A percentile compares a stretch with the other conserved stretches of the same genome.
Conservation (phyloP, 1,284 basidiomycete genomes). For the Inonotus hispidus region DNA sequence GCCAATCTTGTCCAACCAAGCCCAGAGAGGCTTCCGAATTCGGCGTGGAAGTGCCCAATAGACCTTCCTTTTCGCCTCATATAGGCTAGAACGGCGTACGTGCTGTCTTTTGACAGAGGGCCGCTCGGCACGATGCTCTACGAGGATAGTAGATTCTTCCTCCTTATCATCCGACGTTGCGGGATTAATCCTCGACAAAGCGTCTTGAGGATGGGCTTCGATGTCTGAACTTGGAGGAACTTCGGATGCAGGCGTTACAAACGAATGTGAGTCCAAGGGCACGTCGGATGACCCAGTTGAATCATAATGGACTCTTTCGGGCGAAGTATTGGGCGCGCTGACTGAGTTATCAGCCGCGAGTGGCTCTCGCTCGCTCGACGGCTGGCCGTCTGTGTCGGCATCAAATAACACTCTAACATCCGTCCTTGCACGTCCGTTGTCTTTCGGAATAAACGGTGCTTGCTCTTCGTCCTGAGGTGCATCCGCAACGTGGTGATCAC, state of each 20-base stretch:
- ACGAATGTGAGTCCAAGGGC: constrained; percentile 33
- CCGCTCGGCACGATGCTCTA: not conserved
- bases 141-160: not conserved
- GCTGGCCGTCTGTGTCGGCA: constrained; percentile 17
- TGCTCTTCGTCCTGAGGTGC: not conserved
- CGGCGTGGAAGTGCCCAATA: constrained; percentile 44
- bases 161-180: not conserved
- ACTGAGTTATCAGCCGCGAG: constrained; percentile 24
- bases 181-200: not conserved
- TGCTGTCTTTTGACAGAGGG: not conserved
- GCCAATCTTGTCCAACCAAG: constrained; percentile 67
- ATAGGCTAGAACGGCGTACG: constrained; percentile 14
- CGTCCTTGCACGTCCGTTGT: not conserved
- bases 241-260: constrained; percentile 27
- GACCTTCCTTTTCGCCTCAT: constrained; percentile 32
- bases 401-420: constrained; percentile 21
- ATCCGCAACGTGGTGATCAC: constrained; percentile 36
- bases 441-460: constrained; percentile 6
- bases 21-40: constrained; percentile 46
- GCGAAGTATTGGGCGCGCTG: constrained; percentile 14
- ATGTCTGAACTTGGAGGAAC: constrained; percentile 1
- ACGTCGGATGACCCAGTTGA: constrained; percentile 36
- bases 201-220: not conserved
- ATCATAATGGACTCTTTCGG: constrained; percentile 32
- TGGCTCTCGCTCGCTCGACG: constrained; percentile 8